Evolutionary conservation across 2,329 filamentous ascomycete genomes (phyloP).

Genomic region (Arthrocladium fulminans): DNA sequence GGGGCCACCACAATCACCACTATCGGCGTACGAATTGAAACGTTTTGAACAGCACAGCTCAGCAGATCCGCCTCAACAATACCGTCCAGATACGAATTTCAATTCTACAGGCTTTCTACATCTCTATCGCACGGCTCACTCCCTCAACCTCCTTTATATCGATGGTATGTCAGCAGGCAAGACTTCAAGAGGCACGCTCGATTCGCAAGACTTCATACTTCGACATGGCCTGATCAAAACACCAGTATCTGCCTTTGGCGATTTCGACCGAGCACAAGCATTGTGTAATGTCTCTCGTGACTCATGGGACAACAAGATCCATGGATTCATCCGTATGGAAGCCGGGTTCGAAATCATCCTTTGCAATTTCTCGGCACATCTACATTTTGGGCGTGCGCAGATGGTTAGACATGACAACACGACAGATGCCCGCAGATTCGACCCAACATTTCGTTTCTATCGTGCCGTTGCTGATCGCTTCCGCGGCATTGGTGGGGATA

Average conservation of each 20-base stretch:
- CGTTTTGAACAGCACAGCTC: neutral
- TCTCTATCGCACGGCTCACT: constrained; percentile 51
- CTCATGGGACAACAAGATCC: constrained; percentile 46
- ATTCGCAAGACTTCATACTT: constrained; percentile 57
- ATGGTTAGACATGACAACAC: constrained; percentile 15
- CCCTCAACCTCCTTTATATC: constrained; percentile 56
- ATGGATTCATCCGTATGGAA: constrained; percentile 60
- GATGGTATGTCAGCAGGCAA: constrained; percentile 65
- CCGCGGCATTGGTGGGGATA: constrained; percentile 24
- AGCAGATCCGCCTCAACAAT: neutral
- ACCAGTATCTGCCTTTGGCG: constrained; percentile 30
- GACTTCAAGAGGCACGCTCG: constrained; percentile 55
- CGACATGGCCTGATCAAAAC: constrained; percentile 28
- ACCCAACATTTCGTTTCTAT: constrained; percentile 11
- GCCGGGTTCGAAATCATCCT: constrained; percentile 62
- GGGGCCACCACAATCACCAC: constrained; percentile 3
- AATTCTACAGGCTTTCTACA: constrained; percentile 51
- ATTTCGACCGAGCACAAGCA: constrained; percentile 44
- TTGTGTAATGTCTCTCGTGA: constrained; percentile 47
- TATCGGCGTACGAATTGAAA: no score
- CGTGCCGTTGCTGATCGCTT: constrained; percentile 19
- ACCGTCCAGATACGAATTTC: neutral
- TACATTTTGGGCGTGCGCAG: constrained; percentile 30
- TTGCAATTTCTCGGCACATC: constrained; percentile 49
- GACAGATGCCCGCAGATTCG: neutral